Evolutionary conservation across 2,329 filamentous ascomycete genomes (phyloP).

Genomic region (Reticulascus tulasneorum): DNA sequence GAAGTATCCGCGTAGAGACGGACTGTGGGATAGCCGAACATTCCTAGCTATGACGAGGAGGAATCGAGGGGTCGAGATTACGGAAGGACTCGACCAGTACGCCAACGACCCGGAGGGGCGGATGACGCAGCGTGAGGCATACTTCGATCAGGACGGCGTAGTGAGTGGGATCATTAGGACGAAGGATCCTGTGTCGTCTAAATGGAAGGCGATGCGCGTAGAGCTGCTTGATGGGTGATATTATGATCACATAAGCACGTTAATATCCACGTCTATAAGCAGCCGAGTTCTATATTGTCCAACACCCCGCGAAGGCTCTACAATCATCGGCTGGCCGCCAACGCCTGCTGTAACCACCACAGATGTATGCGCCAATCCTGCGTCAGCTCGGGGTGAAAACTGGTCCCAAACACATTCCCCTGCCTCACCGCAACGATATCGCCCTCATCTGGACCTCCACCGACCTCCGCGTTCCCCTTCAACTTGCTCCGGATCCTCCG

Average conservation of each 20-base stretch:
- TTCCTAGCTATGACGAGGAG: conserved; percentile 34
- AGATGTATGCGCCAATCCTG: conserved; percentile 81
- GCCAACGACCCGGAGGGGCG: conserved; percentile 34
- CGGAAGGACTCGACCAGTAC: conserved; percentile 24
- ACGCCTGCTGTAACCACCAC: conserved; percentile 88
- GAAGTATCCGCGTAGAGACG: conserved; percentile 37
- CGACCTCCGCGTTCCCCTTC: conserved; percentile 38
- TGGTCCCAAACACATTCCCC: conserved; percentile 89
- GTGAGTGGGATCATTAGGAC: not conserved
- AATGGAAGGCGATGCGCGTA: too few relatives aligned
- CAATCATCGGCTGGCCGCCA: too few relatives aligned
- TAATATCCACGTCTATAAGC: too few relatives aligned
- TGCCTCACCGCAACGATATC: conserved; percentile 87
- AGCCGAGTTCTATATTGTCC: too few relatives aligned
- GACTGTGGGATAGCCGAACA: conserved; percentile 37
- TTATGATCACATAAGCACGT: too few relatives aligned
- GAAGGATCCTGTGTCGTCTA: conserved; percentile 4
- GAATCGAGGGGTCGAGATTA: conserved; percentile 29
- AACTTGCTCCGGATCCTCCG: conserved; percentile 35
- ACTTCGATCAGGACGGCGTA: conserved; percentile 28
- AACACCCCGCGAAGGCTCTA: too few relatives aligned
- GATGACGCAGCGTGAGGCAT: conserved; percentile 31
- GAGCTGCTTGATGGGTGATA: too few relatives aligned
- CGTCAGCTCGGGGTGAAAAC: conserved; percentile 93
- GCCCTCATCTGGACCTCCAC: conserved; percentile 73